Base-by-base conservation (phyloP, 2,329 filamentous ascomycete species). In the Calonectria hawksworthii region DNA sequence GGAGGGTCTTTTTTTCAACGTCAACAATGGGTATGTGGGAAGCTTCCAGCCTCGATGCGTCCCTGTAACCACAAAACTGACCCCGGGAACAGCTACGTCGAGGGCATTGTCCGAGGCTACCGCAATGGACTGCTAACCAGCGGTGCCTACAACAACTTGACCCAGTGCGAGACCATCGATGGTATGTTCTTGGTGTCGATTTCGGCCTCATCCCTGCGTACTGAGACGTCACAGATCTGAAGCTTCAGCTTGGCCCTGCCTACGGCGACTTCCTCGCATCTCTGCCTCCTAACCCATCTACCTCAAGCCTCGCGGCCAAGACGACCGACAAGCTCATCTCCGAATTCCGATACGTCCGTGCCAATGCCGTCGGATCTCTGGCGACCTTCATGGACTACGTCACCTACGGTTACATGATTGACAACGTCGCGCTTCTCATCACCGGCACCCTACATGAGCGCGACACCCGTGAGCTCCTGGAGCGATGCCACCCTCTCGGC, bases 331-430 rank as follows among this genome's bases (percentile, higher is more conserved):
- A 99, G 89, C 93, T 99, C 78, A 96, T 99, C 78, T 94, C 96
- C 79, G 97, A 99, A 86, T 99, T 99, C 86, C 94, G 96, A 83
- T 99, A 99, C 85, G 91, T 99, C 59, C 95, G 98, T 80, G 96
- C 96, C 76, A 98, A 99, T 84, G 95, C 96, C 34, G 95, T 95
- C 2, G 97, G 97, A 21, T 95, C 96, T 1, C 92, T 98, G 47
- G 94, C 96, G 76, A 96, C 95, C 84, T 99, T 99, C 86, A 96
- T 99, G 92, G 96, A 99, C 86, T 99, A 98, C 86, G 89, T 99
- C 75, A 99, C 97, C 1, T 99, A 99, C 85, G 96, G 96, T 76
- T 99, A 99, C 90, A 99, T 99, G 97, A 99, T 99, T 86, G 97
- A 99, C 88, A 99, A 99, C 82, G 96, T 99, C 68, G 97, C 98